These are phyloP conservation scores for Astrothelium macrocarpum DNA, from an alignment of 495 filamentous ascomycete species.

Conservation along the genomic window DNA sequence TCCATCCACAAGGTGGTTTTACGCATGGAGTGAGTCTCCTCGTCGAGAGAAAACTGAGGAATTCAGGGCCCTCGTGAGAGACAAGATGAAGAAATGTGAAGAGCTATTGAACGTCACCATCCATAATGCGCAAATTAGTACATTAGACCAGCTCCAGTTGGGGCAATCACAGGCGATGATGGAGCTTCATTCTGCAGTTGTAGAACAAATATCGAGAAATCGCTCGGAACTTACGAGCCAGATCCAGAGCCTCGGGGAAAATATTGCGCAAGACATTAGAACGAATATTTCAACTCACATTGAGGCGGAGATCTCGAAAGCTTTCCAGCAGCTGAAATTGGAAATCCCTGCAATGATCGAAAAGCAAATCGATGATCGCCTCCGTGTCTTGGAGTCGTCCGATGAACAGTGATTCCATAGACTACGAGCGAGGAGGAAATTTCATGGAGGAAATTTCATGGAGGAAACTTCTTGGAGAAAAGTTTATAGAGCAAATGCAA, in stretches of 20 bases:
- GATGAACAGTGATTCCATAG: neutral
- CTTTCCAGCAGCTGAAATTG: neutral
- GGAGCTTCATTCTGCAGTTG: neutral
- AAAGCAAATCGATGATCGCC: neutral
- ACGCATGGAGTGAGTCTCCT: neutral
- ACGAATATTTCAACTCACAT: neutral
- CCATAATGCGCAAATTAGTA: neutral
- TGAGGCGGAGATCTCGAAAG: neutral
- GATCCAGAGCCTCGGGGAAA: neutral
- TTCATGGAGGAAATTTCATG: no score
- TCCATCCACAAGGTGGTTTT: neutral
- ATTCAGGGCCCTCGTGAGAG: neutral
- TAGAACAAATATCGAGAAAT: neutral
- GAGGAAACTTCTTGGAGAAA: no score
- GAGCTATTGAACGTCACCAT: neutral
- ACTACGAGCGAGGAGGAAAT: neutral
- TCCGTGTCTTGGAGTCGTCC: neutral
- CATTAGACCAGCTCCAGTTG: neutral
- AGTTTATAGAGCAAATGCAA: neutral
- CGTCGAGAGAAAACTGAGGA: neutral
- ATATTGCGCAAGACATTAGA: neutral
- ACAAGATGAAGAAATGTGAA: neutral
- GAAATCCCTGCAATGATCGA: neutral
- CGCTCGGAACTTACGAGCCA: neutral
- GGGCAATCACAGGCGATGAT: neutral